Base-by-base conservation (phyloP, 1,284 basidiomycete genomes). In the Ustilago hordei region DNA sequence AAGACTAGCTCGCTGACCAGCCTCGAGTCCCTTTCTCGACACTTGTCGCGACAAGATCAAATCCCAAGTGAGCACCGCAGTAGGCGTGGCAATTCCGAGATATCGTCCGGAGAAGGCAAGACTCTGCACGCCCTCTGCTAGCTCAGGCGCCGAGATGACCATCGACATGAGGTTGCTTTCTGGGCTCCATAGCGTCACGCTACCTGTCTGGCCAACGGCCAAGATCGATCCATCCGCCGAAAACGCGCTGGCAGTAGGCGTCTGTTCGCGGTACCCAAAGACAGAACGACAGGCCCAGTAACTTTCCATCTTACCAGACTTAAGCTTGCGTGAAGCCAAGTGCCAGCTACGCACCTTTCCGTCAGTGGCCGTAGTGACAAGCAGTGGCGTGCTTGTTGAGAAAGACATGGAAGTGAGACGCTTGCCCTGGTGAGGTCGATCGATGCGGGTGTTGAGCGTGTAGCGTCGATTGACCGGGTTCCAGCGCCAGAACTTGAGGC, bases 401-500 rank as follows among this genome's bases (percentile, higher is more conserved):
- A 98, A 98, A 7, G 89, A 88, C 58, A 95, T 82, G 1, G 91
- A 89, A 8, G 91, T 91, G 34, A 98, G 88, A 60, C 89, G 88
- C 50, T 88, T 87, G 38, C 88, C 85, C 35, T 92, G 92, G 86
- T 99, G 96, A 8, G 96, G 95, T 36, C 91, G 89, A 85, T 97
- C 94, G 74, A 98, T 91, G 65, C 95, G 91, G 9, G 95, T 97
- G 86, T 95, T 95, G 81, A 91, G 86, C 64, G 91, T 75, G 55
- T 79, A 81, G 55, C 75, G 79, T 45, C 80, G 71, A 28, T 60
- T 64, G 28, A 78, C 87, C 84, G 87, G 80, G 19, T 92, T 90
- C 93, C 95, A 96, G 68, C 88, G 88, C 96, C 96, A 99, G 50
- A 98, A 87, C 87, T 98, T 98, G 79, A 99, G 89, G 81, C 92